Conservation (phyloP, 345 rosid species). For the Pistacia integerrima region DNA sequence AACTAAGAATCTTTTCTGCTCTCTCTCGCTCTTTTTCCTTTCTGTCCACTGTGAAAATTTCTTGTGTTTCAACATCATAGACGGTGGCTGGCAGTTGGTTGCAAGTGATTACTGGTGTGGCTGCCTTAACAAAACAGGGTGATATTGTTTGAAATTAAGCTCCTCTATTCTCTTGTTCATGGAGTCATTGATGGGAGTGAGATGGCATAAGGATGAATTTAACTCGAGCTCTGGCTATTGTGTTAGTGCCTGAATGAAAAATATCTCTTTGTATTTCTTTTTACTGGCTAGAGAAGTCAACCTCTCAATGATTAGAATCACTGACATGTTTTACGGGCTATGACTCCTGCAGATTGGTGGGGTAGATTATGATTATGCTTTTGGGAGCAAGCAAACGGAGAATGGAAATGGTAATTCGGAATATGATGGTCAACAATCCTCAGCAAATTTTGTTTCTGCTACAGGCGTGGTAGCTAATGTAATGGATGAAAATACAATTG, state of each 20-base stretch:
- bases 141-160: not conserved
- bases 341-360: conserved; percentile 58
- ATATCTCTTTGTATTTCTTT: not conserved
- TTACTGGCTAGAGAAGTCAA: not conserved
- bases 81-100: not conserved
- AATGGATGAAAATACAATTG: conserved; percentile 34
- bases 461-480: conserved; percentile 9
- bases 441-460: conserved; percentile 26
- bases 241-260: conserved; percentile 8
- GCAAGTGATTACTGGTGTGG: not conserved
- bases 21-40: not conserved
- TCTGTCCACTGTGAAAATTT: not conserved
- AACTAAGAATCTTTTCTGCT: not conserved
- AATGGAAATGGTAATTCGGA: conserved; percentile 40
- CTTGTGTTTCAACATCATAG: not conserved
- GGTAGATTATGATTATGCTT: conserved; percentile 37
- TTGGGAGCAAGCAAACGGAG: conserved; percentile 41
- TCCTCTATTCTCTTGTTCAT: not conserved
- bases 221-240: not conserved
- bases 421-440: conserved; percentile 37
- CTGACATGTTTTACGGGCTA: conserved; percentile 5
- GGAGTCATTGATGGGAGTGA: not conserved
- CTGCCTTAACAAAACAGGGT: not conserved
- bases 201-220: not conserved
- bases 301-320: not conserved